Evolutionary conservation across 768 basidiomycete genomes (phyloP).

Genomic region (Pseudohyphozyma bogoriensis): DNA sequence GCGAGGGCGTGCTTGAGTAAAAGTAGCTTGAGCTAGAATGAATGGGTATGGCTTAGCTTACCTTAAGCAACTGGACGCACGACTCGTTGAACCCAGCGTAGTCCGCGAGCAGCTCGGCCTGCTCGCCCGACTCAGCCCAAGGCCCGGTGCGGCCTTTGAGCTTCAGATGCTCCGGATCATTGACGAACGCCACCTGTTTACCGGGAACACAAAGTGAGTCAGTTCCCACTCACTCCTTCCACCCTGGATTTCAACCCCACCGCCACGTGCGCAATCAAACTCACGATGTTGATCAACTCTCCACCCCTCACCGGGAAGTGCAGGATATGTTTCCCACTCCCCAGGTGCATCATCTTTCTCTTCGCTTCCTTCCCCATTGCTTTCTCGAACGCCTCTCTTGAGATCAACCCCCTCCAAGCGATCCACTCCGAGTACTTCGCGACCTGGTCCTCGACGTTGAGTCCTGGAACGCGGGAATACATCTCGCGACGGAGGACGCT

Average conservation of each 20-base stretch:
- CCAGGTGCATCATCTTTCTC: constrained; percentile 10
- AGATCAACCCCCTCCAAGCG: constrained; percentile 27
- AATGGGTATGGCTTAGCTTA: neutral
- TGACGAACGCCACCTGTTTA: neutral
- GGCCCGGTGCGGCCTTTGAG: neutral
- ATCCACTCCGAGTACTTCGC: constrained; percentile 26
- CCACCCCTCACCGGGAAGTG: neutral
- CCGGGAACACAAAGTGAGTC: neutral
- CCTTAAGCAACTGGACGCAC: neutral
- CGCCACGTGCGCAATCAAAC: too few species aligned
- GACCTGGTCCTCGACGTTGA: constrained; percentile 7
- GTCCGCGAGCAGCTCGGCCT: neutral
- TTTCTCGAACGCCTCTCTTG: constrained; percentile 3
- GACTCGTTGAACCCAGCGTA: neutral
- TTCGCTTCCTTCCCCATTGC: constrained; percentile 5
- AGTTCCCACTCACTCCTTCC: neutral
- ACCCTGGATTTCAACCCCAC: too few species aligned
- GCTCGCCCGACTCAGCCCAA: neutral
- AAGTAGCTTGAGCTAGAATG: neutral
- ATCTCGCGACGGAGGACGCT: neutral
- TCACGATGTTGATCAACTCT: neutral
- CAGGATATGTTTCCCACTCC: neutral
- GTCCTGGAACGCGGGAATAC: constrained; percentile 15
- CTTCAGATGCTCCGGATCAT: neutral
- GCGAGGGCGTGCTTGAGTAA: neutral